Evolutionary conservation across 331 rosid genomes (phyloP).

Genomic region (Quercus tomentella): DNA sequence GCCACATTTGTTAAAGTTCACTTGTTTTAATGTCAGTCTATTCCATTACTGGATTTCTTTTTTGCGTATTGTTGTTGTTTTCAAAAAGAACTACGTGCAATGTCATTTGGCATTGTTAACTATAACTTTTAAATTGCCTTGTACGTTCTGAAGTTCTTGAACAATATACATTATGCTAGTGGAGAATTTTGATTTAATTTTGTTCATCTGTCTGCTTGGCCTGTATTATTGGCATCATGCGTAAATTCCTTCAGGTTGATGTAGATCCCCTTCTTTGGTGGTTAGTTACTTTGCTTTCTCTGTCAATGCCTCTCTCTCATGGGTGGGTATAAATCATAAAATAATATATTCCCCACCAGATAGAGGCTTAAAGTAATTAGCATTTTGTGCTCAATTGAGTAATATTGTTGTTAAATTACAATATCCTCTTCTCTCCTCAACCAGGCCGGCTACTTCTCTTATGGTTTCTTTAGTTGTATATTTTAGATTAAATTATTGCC

Average conservation of each 20-base stretch:
- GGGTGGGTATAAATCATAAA: too few relatives aligned
- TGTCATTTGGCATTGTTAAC: neutral
- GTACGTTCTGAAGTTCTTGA: neutral
- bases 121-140: neutral
- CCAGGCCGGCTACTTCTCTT: neutral
- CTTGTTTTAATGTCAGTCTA: neutral
- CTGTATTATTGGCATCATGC: neutral
- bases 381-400: neutral
- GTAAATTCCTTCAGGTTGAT: neutral
- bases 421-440: neutral
- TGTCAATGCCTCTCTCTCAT: neutral
- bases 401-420: neutral
- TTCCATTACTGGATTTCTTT: neutral
- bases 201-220: conserved; percentile 9
- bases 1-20: neutral
- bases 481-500: neutral
- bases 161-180: neutral
- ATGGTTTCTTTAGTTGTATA: neutral
- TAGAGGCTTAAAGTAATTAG: too few relatives aligned
- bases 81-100: neutral
- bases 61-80: neutral
- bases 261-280: neutral
- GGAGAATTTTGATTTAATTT: conserved; percentile 6
- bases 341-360: too few relatives aligned
- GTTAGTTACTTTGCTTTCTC: neutral